Base-by-base conservation (phyloP, 1,284 basidiomycete species). In the Cutaneotrichosporon mucoides region DNA sequence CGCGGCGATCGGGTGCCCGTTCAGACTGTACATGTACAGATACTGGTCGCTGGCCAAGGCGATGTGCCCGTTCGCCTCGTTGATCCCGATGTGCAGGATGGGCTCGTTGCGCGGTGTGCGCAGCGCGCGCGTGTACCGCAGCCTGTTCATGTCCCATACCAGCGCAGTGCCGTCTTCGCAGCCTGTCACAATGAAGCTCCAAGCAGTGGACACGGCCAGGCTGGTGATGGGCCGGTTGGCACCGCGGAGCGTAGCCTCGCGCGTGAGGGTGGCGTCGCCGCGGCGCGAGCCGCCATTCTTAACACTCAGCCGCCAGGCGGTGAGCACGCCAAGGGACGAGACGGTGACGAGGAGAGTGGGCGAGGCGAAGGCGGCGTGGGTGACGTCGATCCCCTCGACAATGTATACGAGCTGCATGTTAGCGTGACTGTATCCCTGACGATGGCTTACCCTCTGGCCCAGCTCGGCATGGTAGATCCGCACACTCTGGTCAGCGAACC, bases 111-210 rank as follows among this genome's bases (percentile, higher is more conserved):
- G 83, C 2, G 64, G 64, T 57, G 91, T 87, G 82, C 85, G 85
- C 40, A 92, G 86, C 0, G 88, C 88, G 55, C 87, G 80, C 11
- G 88, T 84, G 66, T 92, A 92, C 1, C 85, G 79, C 12, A 88
- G 85, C 43, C 87, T 82, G 70, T 97, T 96, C 56, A 92, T 81
- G 73, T 97, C 94, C 94, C 94, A 98, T 6, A 96, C 68, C 13
- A 88, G 87, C 0, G 88, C 91, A 59, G 86, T 89, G 1, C 90
- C 88, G 67, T 96, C 92, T 65, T 84, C 83, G 6, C 89, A 89
- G 6, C 92, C 92, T 61, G 89, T 94, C 48, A 95, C 84, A 12
- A 87, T 84, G 16, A 94, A 71, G 2, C 89, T 90, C 92, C 92
- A 96, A 0, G 86, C 79, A 38, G 87, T 81, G 12, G 89, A 95